Evolutionary conservation across 2,329 filamentous ascomycete genomes (phyloP), one percentile per base, ranked within the genome.

Genomic region (Sarocladium oryzae): DNA sequence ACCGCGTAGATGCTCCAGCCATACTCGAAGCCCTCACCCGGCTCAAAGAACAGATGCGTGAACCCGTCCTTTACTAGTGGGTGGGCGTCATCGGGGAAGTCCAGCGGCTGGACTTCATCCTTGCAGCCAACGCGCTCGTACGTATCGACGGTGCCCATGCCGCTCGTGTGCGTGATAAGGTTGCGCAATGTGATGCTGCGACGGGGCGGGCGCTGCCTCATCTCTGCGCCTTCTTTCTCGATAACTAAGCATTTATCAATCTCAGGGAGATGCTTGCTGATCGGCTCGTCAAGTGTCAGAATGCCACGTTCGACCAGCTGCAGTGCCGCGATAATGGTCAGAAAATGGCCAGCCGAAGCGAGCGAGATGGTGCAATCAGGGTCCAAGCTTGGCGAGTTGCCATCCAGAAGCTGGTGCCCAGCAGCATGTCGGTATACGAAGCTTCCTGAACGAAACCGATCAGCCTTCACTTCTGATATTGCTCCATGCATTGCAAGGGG

Each of bases 1-100:
- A 52, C 51, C 32, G 41, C 49, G 33, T 52, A 52, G 35, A 52
- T 21, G 35, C 51, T 18, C 32, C 45, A 41, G 33, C 51, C 51
- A 24, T 52, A 50, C 51, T 52, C 51, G 38, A 52, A 52, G 43
- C 51, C 51, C 51, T 52, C 51, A 32, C 51, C 51, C 30, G 51
- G 51, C 51, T 52, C 51, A 43, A 52, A 52, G 45, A 49, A 40
- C n/a, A 52, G 36, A 21, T 52, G 51, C 32, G 51, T 52, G 40
- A 52, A 52, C 33, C 40, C 4, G 38, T 49, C 18, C 43, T 52
- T 52, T 32, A 33, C 43, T 33, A 52, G 40, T 30, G 51, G 51
- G 46, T 52, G 51, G 51, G 51, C 51, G 32, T 52, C 32, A 30
- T 52, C 33, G 41, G 51, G 41, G 33, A 49, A 52, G 11, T 52